Evolutionary conservation across 345 rosid species (phyloP).

Genomic region (Melastoma malabathricum): DNA sequence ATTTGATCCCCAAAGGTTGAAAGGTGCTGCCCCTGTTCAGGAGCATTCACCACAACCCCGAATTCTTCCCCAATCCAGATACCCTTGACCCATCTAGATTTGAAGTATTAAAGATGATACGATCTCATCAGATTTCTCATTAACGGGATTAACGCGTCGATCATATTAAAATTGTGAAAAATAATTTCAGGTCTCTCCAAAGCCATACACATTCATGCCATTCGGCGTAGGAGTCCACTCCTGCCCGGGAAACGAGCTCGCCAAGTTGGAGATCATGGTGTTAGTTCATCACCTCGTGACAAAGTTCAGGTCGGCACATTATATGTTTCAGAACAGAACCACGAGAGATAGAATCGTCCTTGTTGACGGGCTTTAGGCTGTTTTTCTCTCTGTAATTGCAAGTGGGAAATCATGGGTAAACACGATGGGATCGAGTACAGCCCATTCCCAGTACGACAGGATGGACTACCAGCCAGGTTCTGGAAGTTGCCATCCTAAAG

Average conservation of each 20-base stretch:
- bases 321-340: too few species aligned
- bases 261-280: constrained; percentile 64
- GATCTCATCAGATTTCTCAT: neutral
- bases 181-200: constrained; percentile 31
- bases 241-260: constrained; percentile 76
- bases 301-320: constrained; percentile 38
- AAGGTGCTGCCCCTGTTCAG: constrained; percentile 78
- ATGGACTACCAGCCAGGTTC: too few species aligned
- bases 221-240: constrained; percentile 65
- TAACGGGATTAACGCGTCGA: constrained; percentile 1
- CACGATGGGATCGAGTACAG: too few species aligned
- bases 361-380: too few species aligned
- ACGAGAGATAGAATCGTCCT: too few species aligned
- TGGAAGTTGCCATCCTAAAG: too few species aligned
- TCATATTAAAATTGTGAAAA: neutral
- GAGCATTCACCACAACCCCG: constrained; percentile 58
- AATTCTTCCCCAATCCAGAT: constrained; percentile 45
- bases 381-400: too few species aligned
- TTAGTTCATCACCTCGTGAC: constrained; percentile 48
- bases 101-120: constrained; percentile 28
- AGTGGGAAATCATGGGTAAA: too few species aligned
- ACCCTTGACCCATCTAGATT: constrained; percentile 61
- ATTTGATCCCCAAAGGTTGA: constrained; percentile 72
- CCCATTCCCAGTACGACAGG: too few species aligned
- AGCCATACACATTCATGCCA: constrained; percentile 61